A percentile compares a stretch with the other conserved stretches of the same genome.
phyloP scores from a whole-genome alignment of 306 rosid genomes.

The Begonia fuchsioides region DNA sequence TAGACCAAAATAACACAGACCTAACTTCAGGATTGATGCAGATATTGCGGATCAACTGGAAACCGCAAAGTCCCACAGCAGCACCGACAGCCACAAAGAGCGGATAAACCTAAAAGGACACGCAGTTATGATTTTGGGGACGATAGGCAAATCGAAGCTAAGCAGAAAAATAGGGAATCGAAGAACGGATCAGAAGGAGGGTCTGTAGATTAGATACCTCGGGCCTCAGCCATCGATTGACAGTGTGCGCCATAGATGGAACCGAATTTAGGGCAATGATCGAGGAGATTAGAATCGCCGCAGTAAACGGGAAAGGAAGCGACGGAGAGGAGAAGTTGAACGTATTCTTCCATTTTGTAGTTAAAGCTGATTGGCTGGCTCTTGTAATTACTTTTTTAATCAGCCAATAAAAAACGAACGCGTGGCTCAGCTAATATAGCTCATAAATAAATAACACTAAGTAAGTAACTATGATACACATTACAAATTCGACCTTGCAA shows the following conservation, averaged over 20 bases:
- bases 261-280: background rate
- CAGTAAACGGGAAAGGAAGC: background rate
- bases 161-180: background rate
- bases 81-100: constrained; percentile 70
- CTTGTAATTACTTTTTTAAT: too few species aligned
- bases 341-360: background rate
- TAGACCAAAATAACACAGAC: constrained; percentile 16
- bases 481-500: too few species aligned
- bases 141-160: background rate
- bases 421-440: too few species aligned
- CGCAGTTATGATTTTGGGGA: background rate
- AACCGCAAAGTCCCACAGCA: constrained; percentile 79
- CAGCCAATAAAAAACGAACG: too few species aligned
- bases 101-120: constrained; percentile 59
- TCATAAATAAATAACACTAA: too few species aligned
- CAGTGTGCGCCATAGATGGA: constrained; percentile 22
- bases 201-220: constrained; percentile 32
- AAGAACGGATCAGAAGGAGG: constrained; percentile 1
- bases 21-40: constrained; percentile 95
- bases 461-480: too few species aligned
- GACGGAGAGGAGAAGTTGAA: background rate
- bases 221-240: constrained; percentile 68
- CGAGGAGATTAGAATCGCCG: constrained; percentile 1
- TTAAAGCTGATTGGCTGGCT: constrained; percentile 1
- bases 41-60: constrained; percentile 57